Evolutionary conservation across 169 alveolate species (phyloP).

Genomic region (Condylostoma magnum): DNA sequence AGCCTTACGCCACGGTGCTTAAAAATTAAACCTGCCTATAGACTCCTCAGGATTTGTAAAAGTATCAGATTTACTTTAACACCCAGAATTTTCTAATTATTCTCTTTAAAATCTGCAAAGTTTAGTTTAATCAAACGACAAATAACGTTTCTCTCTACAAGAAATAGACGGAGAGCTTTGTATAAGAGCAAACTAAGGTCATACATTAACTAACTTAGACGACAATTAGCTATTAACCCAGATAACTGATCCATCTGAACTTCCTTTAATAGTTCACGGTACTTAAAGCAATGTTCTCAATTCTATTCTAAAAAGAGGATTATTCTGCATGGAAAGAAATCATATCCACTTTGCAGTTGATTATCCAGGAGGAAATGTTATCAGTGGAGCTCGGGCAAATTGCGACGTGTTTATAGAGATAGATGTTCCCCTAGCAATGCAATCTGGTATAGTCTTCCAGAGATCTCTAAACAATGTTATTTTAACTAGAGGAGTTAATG

Average conservation of each 20-base stretch:
- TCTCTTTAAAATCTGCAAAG: constrained; percentile 32
- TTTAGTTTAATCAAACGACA: constrained; percentile 71
- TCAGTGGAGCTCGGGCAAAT: constrained; percentile 80
- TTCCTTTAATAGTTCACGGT: constrained; percentile 76
- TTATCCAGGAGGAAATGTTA: constrained; percentile 71
- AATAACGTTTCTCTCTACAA: constrained; percentile 63
- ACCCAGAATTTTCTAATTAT: background rate
- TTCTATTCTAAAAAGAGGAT: constrained; percentile 63
- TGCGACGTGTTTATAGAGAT: constrained; percentile 75
- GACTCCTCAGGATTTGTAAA: constrained; percentile 68
- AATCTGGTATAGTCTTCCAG: constrained; percentile 67
- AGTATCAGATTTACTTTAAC: constrained; percentile 48
- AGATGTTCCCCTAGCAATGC: constrained; percentile 63
- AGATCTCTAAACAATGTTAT: constrained; percentile 74
- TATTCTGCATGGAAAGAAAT: constrained; percentile 78
- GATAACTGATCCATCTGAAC: constrained; percentile 41
- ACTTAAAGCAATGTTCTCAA: constrained; percentile 58
- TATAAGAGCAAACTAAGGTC: constrained; percentile 83
- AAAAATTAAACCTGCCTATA: constrained; percentile 61
- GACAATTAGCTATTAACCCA: constrained; percentile 64
- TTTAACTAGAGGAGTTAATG: constrained; percentile 69
- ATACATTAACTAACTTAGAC: constrained; percentile 60
- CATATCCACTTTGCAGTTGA: constrained; percentile 82
- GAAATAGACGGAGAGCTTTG: constrained; percentile 46
- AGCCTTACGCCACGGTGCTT: constrained; percentile 77